Conservation (phyloP, 23 red algal genomes). For the Chondrus crispus region DNA sequence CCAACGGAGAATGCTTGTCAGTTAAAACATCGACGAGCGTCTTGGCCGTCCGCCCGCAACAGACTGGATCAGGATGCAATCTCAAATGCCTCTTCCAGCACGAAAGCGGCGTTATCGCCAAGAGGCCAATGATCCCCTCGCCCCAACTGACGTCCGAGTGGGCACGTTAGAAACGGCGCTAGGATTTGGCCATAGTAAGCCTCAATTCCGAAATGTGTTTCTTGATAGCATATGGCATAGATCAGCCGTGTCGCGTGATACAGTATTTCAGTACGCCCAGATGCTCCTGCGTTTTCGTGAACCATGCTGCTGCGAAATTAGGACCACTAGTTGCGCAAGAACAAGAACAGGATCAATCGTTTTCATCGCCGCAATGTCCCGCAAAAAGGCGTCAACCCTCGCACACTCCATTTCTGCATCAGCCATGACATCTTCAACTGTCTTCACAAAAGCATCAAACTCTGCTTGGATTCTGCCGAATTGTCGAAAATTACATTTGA, state of each 20-base stretch:
- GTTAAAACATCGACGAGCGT: conserved; percentile 27
- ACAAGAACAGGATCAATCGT: too few relatives aligned
- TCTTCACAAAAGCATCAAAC: too few relatives aligned
- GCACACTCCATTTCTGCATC: too few relatives aligned
- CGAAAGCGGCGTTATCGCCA: conserved; percentile 12
- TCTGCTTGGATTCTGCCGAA: too few relatives aligned
- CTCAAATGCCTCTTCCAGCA: neutral
- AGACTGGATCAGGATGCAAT: neutral
- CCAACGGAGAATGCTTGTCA: neutral
- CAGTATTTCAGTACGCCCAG: neutral
- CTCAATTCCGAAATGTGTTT: neutral
- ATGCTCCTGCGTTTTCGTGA: neutral
- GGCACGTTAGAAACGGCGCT: conserved; percentile 19
- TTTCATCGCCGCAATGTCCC: too few relatives aligned
- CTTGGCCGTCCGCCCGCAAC: conserved; percentile 8
- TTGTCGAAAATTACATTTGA: too few relatives aligned
- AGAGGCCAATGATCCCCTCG: conserved; percentile 22
- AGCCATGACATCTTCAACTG: too few relatives aligned
- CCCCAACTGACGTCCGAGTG: conserved; percentile 14
- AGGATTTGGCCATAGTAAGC: conserved; percentile 4
- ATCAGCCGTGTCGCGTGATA: neutral
- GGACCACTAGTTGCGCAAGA: too few relatives aligned
- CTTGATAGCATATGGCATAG: neutral
- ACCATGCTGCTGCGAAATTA: neutral
- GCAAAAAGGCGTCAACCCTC: too few relatives aligned